Conservation (phyloP, 495 filamentous ascomycete species). For the Sphaerosporella brunnea region DNA sequence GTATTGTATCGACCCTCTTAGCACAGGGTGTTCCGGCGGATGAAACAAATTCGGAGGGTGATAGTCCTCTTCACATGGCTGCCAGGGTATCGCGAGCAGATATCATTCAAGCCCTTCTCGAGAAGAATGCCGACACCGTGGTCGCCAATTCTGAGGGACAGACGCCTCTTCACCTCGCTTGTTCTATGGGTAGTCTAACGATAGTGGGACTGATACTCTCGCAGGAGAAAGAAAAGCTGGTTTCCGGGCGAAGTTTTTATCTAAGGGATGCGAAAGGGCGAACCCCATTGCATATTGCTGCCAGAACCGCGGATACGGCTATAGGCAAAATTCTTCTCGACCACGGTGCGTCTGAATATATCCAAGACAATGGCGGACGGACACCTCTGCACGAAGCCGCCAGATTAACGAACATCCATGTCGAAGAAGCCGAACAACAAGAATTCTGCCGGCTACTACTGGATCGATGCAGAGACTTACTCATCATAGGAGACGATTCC, state of each 20-base stretch:
- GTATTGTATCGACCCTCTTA: background rate
- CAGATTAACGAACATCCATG: background rate
- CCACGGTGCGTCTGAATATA: background rate
- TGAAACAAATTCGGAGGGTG: background rate
- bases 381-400: background rate
- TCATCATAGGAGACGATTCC: background rate
- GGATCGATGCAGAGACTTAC: background rate
- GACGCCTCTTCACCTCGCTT: background rate
- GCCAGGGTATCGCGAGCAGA: background rate
- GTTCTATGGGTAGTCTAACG: background rate
- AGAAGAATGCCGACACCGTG: background rate
- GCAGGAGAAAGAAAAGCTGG: background rate
- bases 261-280: background rate
- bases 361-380: background rate
- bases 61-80: constrained; percentile 6
- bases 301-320: background rate
- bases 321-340: background rate
- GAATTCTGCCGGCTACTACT: background rate
- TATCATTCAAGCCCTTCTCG: background rate
- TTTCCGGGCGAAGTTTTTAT: background rate
- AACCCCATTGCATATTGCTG: background rate
- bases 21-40: background rate
- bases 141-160: background rate
- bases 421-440: background rate
- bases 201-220: background rate